These are phyloP conservation scores for Dactylella cylindrospora DNA, from an alignment of 2,329 filamentous ascomycete species.

Conservation along the genomic window DNA sequence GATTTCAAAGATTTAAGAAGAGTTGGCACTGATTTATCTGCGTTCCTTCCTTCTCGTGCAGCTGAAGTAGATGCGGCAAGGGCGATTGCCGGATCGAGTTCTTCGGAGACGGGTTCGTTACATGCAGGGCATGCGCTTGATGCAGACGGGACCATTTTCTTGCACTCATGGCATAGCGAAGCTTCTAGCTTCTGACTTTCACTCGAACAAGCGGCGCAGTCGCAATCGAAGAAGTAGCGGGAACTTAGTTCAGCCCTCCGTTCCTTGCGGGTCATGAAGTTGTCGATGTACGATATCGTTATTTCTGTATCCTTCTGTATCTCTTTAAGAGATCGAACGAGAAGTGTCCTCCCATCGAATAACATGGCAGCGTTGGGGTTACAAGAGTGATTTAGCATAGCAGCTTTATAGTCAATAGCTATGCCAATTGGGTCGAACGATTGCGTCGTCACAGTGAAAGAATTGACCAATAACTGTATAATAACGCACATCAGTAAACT, in stretches of 20 bases:
- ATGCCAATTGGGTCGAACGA: slow-evolving; percentile 62
- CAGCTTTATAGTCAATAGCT: slow-evolving; percentile 60
- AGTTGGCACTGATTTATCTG: slow-evolving; percentile 46
- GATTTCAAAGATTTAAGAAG: slow-evolving; percentile 51
- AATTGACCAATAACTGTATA: slow-evolving; percentile 60
- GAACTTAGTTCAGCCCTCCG: slow-evolving; percentile 59
- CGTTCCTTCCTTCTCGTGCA: slow-evolving; percentile 51
- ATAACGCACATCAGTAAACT: background rate
- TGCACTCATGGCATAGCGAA: slow-evolving; percentile 50
- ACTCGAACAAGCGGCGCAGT: slow-evolving; percentile 58
- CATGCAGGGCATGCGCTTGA: slow-evolving; percentile 10
- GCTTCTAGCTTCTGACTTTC: slow-evolving; percentile 53
- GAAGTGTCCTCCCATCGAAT: slow-evolving; percentile 59
- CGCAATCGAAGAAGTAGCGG: slow-evolving; percentile 63
- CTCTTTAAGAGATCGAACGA: slow-evolving; percentile 58
- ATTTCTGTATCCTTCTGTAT: slow-evolving; percentile 62
- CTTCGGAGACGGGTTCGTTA: slow-evolving; percentile 40
- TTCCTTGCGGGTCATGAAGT: slow-evolving; percentile 57
- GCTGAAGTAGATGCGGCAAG: slow-evolving; percentile 42
- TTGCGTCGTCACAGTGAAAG: slow-evolving; percentile 60
- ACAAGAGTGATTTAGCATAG: slow-evolving; percentile 65
- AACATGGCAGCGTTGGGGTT: slow-evolving; percentile 62
- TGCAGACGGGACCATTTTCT: slow-evolving; percentile 28
- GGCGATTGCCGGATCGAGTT: slow-evolving; percentile 11
- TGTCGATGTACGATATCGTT: slow-evolving; percentile 64